Conservation (phyloP, 805 yeast genomes). For the Yarrowia alimentaria region DNA sequence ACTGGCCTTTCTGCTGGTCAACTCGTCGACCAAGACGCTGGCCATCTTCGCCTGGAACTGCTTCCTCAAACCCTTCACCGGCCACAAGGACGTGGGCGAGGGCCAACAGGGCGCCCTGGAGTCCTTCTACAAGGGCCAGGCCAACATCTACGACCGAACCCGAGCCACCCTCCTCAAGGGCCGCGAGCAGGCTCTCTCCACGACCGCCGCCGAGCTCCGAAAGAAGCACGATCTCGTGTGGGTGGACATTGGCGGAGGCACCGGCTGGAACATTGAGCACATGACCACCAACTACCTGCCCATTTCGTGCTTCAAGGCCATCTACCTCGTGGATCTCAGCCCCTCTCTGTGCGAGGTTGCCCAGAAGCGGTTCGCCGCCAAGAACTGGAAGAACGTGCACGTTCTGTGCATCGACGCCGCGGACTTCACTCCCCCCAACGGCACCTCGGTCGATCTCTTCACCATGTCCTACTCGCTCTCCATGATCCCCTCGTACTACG, state of each 20-base stretch:
- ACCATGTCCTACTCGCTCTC: conserved; percentile 80
- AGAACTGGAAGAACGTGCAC: conserved; percentile 59
- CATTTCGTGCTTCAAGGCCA: conserved; percentile 55
- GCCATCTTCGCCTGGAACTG: conserved; percentile 49
- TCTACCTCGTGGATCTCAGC: conserved; percentile 72
- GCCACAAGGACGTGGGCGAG: conserved; percentile 34
- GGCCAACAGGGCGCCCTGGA: conserved; percentile 62
- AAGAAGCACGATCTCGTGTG: conserved; percentile 39
- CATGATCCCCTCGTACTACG: conserved; percentile 81
- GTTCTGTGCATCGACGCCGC: conserved; percentile 75
- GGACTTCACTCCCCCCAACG: conserved; percentile 54
- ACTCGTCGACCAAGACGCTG: conserved; percentile 30
- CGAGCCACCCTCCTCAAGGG: conserved; percentile 67
- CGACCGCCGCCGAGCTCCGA: conserved; percentile 58
- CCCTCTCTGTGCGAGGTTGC: conserved; percentile 78
- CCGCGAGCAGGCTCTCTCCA: conserved; percentile 57
- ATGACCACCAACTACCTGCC: conserved; percentile 57
- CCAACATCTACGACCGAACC: conserved; percentile 71
- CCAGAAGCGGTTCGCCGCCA: conserved; percentile 49
- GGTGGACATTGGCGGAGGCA: conserved; percentile 72
- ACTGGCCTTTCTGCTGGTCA: conserved; percentile 28
- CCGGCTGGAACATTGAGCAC: conserved; percentile 76
- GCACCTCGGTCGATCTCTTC: conserved; percentile 50
- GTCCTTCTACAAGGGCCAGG: conserved; percentile 71
- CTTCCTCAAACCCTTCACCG: conserved; percentile 57